Base-by-base conservation (phyloP, 805 yeast genomes). In the Tetrapisispora pingtungensis region DNA sequence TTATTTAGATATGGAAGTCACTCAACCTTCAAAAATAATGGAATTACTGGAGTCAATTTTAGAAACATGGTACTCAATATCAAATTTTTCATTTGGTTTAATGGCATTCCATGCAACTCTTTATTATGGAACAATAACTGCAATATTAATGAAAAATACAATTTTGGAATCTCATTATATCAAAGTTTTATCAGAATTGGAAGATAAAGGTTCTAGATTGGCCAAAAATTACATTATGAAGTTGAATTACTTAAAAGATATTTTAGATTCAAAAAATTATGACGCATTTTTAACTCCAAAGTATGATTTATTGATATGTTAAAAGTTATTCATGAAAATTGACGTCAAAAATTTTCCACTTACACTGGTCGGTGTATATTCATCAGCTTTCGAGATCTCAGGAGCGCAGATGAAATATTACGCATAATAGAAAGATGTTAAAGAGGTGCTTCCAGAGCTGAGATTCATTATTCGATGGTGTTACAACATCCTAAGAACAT, bases 11-110 rank as follows among this genome's bases (percentile, higher is more conserved):
- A 24, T 35, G 12, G 41, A 44, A 14, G 27, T 22, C 12, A 7
- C 7, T 14, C 28, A 36, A n/a, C 22, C 30, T 7, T 14, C 10
- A 10, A 27, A 40, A 22, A 20, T 42, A 1, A 20, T 3, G 2
- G 13, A 17, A 14, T 14, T 24, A 7, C 27, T 49, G 5, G 52
- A 47, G 33, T 26, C 41, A 26, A 35, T 44, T 27, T 33, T 49
- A 41, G 50, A 46, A 32, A 18, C 32, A 20, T 37, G 44, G 40
- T 47, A 43, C 22, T 40, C 47, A 14, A 42, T 44, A 13, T 48
- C 50, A n/a, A 40, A 43, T 33, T 17, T 19, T 4, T 26, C 32
- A 26, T 22, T 37, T 12, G 33, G 36, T 8, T 28, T 40, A 3
- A 17, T 35, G 3, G 30, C 19, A 10, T 47, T 43, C 15, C 48